Conservation (phyloP, 257 asterid species). For the Mitragyna speciosa region DNA sequence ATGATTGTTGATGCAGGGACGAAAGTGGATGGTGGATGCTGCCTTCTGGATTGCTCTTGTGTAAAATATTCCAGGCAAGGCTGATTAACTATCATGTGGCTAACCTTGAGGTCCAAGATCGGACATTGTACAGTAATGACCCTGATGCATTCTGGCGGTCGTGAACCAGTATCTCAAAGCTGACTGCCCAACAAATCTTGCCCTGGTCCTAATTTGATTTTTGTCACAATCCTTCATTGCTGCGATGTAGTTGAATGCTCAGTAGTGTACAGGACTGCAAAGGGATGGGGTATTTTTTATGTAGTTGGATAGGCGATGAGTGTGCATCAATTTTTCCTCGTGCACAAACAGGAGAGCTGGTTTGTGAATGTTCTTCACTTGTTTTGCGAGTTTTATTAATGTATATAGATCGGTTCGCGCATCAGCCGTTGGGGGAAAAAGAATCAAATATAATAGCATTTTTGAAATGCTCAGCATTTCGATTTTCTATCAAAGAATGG, state of each 20-base stretch:
- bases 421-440: background rate
- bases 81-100: constrained; percentile 81
- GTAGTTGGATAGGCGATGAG: constrained; percentile 2
- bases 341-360: constrained; percentile 4
- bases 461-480: background rate
- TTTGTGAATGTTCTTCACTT: background rate
- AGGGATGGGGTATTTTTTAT: background rate
- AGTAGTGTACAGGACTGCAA: background rate
- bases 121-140: constrained; percentile 68
- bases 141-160: constrained; percentile 78
- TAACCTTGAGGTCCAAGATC: constrained; percentile 91
- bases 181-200: background rate
- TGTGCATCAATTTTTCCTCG: constrained; percentile 14
- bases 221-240: background rate
- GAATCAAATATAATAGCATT: background rate
- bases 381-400: background rate
- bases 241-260: background rate
- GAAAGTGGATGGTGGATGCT: constrained; percentile 96
- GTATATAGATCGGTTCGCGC: background rate
- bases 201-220: background rate
- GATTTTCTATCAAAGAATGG: background rate
- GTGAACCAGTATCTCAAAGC: constrained; percentile 29
- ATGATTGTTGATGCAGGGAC: constrained; percentile 50
- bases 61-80: constrained; percentile 65
- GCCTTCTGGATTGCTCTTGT: constrained; percentile 59